A percentile compares a stretch with the other conserved stretches of the same genome.
These are phyloP conservation scores for Neofusicoccum parvum DNA, from an alignment of 2,329 filamentous ascomycete species.

Conservation along the genomic window DNA sequence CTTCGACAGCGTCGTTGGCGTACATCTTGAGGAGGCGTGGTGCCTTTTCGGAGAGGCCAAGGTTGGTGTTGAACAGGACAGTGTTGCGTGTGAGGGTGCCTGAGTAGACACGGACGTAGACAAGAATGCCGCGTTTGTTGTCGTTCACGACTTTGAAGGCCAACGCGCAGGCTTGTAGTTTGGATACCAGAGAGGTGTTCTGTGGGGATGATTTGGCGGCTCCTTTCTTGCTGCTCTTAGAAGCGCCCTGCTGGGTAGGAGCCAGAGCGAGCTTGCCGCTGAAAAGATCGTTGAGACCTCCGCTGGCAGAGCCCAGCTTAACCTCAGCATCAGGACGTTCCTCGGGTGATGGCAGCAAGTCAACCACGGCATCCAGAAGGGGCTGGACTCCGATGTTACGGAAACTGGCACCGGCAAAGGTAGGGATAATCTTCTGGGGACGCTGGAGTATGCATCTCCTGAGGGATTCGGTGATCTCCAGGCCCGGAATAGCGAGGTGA, in stretches of 20 bases:
- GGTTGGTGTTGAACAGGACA: conserved; percentile 82
- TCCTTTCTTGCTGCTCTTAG: conserved; percentile 22
- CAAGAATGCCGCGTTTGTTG: conserved; percentile 78
- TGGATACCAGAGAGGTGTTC: conserved; percentile 49
- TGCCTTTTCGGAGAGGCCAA: conserved; percentile 76
- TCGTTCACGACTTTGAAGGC: conserved; percentile 96
- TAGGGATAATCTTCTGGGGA: conserved; percentile 74
- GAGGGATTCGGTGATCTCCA: conserved; percentile 72
- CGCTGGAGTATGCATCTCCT: conserved; percentile 69
- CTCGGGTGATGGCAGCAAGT: conserved; percentile 80
- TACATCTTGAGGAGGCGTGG: conserved; percentile 87
- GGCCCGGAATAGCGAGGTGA: conserved; percentile 65
- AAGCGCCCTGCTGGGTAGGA: conserved; percentile 11
- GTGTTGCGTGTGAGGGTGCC: conserved; percentile 75
- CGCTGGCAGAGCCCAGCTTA: conserved; percentile 61
- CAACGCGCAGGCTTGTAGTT: conserved; percentile 69
- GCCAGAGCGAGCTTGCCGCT: conserved; percentile 36
- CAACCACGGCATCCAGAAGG: conserved; percentile 82
- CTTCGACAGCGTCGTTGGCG: conserved; percentile 81
- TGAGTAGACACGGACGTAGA: conserved; percentile 90
- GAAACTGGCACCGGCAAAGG: conserved; percentile 91
- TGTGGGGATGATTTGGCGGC: conserved; percentile 20
- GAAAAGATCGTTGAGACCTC: conserved; percentile 54
- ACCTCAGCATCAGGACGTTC: conserved; percentile 81
- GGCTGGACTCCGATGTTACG: conserved; percentile 93